Conservation (phyloP, 2,329 filamentous ascomycete species). For the Fusarium foetens region DNA sequence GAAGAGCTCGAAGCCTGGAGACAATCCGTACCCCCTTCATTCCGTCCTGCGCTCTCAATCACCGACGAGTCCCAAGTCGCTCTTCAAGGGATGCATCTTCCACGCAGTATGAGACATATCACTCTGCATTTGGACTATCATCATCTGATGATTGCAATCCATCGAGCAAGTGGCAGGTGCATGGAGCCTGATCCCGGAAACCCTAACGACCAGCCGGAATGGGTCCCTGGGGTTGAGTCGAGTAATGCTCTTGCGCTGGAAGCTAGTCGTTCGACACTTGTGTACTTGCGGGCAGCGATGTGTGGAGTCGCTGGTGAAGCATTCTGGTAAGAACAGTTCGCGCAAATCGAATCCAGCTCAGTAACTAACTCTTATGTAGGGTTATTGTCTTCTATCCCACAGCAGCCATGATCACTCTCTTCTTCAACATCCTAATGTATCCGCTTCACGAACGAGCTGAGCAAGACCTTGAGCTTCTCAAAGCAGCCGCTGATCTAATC, state of each 20-base stretch:
- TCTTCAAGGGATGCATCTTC: conserved; percentile 38
- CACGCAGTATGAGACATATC: conserved; percentile 59
- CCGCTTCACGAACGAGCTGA: conserved; percentile 56
- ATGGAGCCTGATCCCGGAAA: conserved; percentile 13
- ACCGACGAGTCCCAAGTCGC: conserved; percentile 39
- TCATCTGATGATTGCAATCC: conserved; percentile 64
- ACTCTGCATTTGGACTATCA: conserved; percentile 65
- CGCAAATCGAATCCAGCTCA: accelerated
- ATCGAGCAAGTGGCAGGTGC: conserved; percentile 64
- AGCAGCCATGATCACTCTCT: conserved; percentile 63
- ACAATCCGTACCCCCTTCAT: conserved; percentile 55
- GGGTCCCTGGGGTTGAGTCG: conserved; percentile 59
- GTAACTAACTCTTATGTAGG: conserved; percentile 48
- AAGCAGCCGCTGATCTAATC: conserved; percentile 55
- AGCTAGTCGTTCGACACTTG: conserved; percentile 64
- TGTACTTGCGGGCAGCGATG: conserved; percentile 57
- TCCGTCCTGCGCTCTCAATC: conserved; percentile 60
- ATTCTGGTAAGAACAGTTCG: conserved; percentile 57
- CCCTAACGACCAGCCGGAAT: conserved; percentile 41
- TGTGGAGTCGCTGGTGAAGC: conserved; percentile 56
- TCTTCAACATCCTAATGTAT: conserved; percentile 63
- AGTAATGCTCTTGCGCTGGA: conserved; percentile 64
- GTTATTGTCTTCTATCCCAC: conserved; percentile 67
- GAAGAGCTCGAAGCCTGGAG: conserved; percentile 67
- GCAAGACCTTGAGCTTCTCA: conserved; percentile 59